Conservation (phyloP, 176 grass and related monocot species). For the Thalia dealbata region DNA sequence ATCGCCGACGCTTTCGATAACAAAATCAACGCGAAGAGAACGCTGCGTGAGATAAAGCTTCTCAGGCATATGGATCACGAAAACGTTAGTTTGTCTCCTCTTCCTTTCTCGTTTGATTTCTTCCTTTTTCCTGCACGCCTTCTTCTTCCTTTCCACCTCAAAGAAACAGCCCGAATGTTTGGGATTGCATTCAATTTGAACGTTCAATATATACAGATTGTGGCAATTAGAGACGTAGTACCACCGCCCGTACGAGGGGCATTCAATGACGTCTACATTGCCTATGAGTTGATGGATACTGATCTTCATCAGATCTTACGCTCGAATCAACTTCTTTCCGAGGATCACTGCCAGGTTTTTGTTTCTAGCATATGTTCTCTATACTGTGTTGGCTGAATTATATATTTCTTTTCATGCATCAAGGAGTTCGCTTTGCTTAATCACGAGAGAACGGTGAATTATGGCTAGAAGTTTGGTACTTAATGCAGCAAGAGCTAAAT, state of each 20-base stretch:
- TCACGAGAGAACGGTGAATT: too few relatives aligned
- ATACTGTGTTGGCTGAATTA: too few relatives aligned
- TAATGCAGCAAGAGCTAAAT: too few relatives aligned
- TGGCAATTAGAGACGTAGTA: slow-evolving; percentile 95
- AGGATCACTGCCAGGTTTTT: slow-evolving; percentile 90
- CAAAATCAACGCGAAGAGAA: slow-evolving; percentile 12
- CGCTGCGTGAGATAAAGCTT: slow-evolving; percentile 91
- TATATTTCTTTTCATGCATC: too few relatives aligned
- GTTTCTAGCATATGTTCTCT: slow-evolving; percentile 1
- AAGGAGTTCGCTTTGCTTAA: too few relatives aligned
- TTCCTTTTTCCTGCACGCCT: too few relatives aligned
- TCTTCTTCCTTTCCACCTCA: too few relatives aligned
- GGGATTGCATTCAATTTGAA: too few relatives aligned
- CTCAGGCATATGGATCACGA: slow-evolving; percentile 95
- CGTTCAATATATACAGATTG: slow-evolving; percentile 41
- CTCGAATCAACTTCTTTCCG: slow-evolving; percentile 93
- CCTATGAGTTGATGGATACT: slow-evolving; percentile 45
- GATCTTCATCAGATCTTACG: slow-evolving; percentile 78
- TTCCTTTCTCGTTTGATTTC: too few relatives aligned
- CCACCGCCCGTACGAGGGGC: slow-evolving; percentile 48
- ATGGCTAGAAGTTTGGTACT: too few relatives aligned
- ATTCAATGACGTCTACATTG: slow-evolving; percentile 91
- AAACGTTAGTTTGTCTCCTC: slow-evolving; percentile 18
- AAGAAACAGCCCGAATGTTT: too few relatives aligned
- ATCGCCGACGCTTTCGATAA: slow-evolving; percentile 96